Evolutionary conservation across 176 grass and related monocot genomes (phyloP), one percentile per base, ranked within the genome.

Genomic region (Phyllostachys edulis): DNA sequence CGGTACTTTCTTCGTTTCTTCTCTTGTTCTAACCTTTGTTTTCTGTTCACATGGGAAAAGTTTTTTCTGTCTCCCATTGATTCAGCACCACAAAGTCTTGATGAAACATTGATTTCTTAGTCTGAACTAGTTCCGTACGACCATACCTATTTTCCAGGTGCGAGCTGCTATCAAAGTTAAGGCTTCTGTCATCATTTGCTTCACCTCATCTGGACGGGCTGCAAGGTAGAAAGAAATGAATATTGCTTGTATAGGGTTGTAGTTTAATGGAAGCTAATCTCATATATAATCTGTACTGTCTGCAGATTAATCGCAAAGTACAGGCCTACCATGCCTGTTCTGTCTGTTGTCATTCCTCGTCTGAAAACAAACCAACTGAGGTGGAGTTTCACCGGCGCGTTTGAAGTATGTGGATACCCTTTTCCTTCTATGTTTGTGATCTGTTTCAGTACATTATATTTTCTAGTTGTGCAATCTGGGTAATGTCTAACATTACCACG

Each of bases 111-210:
- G 0, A 55, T 49, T 71, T 82, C 23, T 73, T 67, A 47, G 56
- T 79, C 80, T 87, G 12, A 90, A 73, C 14, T 83, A 60, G 49
- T 71, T 60, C 32, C n/a, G n/a, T n/a, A n/a, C n/a, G n/a, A n/a
- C n/a, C 6, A 23, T 62, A 51, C 32, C 59, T 52, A 34, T 82
- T 90, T 40, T 70, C 61, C 72, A 99, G 97, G 97, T 99, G 21
- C 93, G 97, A 78, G 93, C 97, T 78, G 97, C 97, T 79, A 92
- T 96, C 79, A 99, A 99, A 79, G 97, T 99, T 56, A 99, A 94
- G 84, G 97, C 97, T 62, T 99, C 97, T 69, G 75, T 99, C 63
- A 96, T 99, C 55, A 96, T 99, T 90, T 92, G 87, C 78, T 99
- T 99, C 78, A 99, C 97, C 21, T 99, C 97, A 41, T 94, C 97